These are phyloP conservation scores for Bacterosira constricta DNA, from an alignment of 108 stramenopile genomes.

Conservation along the genomic window DNA sequence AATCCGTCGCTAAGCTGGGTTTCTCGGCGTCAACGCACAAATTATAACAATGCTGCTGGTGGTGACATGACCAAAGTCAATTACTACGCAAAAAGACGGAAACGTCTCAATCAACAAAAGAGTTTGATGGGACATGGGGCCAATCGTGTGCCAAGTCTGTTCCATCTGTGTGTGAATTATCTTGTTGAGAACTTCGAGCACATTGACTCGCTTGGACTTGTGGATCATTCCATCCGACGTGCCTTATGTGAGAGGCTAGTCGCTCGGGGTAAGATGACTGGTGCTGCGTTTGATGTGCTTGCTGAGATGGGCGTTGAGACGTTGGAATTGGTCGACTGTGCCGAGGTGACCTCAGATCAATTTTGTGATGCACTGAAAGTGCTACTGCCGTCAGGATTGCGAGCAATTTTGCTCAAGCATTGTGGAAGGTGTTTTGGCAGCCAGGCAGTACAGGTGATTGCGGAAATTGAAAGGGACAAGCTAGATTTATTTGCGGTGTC, in stretches of 20 bases:
- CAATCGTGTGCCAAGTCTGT: slow-evolving; percentile 61
- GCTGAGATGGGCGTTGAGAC: slow-evolving; percentile 70
- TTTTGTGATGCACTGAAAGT: slow-evolving; percentile 36
- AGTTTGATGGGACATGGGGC: slow-evolving; percentile 25
- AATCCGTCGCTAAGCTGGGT: slow-evolving; percentile 54
- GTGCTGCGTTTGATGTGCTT: slow-evolving; percentile 71
- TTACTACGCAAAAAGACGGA: slow-evolving; percentile 68
- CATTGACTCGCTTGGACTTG: slow-evolving; percentile 73
- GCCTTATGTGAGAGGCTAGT: slow-evolving; percentile 68
- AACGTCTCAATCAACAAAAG: slow-evolving; percentile 47
- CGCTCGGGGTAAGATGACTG: slow-evolving; percentile 63
- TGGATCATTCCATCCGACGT: slow-evolving; percentile 66
- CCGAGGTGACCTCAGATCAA: slow-evolving; percentile 71
- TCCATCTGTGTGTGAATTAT: slow-evolving; percentile 64
- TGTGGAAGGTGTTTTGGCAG: slow-evolving; percentile 80
- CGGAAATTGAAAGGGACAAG: slow-evolving; percentile 22
- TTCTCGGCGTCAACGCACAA: slow-evolving; percentile 13
- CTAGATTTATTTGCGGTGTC: slow-evolving; percentile 62
- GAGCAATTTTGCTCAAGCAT: slow-evolving; percentile 64
- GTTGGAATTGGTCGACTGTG: slow-evolving; percentile 76
- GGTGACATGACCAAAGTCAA: slow-evolving; percentile 10
- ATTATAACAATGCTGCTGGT: not conserved
- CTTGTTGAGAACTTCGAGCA: slow-evolving; percentile 75
- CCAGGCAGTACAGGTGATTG: slow-evolving; percentile 55
- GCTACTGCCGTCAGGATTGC: slow-evolving; percentile 53